Base-by-base conservation (phyloP, 768 basidiomycete species). In the Boletus tomentosulus region DNA sequence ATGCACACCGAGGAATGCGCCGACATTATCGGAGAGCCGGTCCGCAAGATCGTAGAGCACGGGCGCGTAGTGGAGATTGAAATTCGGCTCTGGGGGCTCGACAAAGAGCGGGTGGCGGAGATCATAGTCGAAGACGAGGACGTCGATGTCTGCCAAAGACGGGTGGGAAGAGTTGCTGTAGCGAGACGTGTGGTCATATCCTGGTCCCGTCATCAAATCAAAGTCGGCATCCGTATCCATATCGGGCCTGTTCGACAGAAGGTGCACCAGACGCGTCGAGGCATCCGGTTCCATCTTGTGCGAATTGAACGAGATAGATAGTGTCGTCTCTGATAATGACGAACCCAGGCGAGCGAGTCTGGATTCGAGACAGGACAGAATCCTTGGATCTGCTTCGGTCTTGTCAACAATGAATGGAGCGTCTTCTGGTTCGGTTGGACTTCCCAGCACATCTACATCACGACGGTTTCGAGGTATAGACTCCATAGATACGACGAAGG, bases 111-210 rank as follows among this genome's bases (percentile, higher is more conserved):
- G 71, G 62, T 76, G 65, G 3, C 77, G 78, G 22, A 84, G 67
- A 57, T 78, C 77, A 71, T 81, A 84, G 51, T 80, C 74, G 41
- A 86, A 57, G 28, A 81, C 64, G 41, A 83, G 71, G n/a, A 83
- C 74, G 22, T 77, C 70, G 6, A 74, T 58, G 13, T 70, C 63
- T 8, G 58, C 25, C 24, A 70, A 58, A 15, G 64, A 47, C 46
- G 64, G 16, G 57, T 46, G 11, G 54, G 64, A 46, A 55, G 61
- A 28, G 46, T 55, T 57, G 11, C 46, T n/a, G 51, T 61, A 44
- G 42, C 41, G 51, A 55, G 54, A n/a, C 13, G 51, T 35, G 42
- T 66, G 59, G 10, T 45, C 55, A 11, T 56, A 54, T 24, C 43
- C 52, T 28, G 54, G 54, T 52, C 41, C 58, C 48, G 43, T 65